Evolutionary conservation across 805 yeast genomes (phyloP).

Genomic region (Candida tibetensis): DNA sequence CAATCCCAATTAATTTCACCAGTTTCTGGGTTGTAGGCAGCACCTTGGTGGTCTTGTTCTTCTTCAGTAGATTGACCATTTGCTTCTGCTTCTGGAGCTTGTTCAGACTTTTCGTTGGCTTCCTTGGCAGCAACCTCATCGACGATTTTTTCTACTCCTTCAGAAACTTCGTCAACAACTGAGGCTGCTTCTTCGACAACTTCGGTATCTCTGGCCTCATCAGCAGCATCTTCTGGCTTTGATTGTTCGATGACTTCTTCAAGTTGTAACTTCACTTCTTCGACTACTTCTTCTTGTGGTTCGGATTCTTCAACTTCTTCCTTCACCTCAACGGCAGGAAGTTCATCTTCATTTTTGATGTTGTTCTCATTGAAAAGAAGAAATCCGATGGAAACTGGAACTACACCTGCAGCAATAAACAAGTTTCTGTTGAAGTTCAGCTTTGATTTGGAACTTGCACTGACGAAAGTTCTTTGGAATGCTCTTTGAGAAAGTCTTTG

Average conservation of each 20-base stretch:
- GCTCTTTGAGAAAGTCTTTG: conserved; percentile 9
- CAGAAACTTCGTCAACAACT: background rate
- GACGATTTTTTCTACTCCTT: no score
- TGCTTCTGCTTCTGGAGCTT: background rate
- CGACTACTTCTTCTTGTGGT: conserved; percentile 6
- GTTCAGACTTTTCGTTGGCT: background rate
- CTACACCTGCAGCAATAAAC: conserved; percentile 13
- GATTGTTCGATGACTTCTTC: background rate
- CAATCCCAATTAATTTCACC: conserved; percentile 99
- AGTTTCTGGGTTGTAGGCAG: conserved; percentile 93
- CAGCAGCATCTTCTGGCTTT: conserved; percentile 1
- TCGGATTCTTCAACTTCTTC: background rate
- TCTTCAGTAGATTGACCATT: background rate
- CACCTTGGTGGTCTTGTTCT: conserved; percentile 41
- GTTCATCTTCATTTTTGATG: background rate
- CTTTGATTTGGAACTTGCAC: conserved; percentile 5
- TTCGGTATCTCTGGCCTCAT: conserved; percentile 4
- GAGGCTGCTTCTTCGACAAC: conserved; percentile 1
- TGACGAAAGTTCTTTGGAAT: conserved; percentile 11
- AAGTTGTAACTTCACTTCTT: conserved; percentile 1
- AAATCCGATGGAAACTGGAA: conserved; percentile 11
- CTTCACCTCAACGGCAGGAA: background rate
- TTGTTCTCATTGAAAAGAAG: conserved; percentile 8
- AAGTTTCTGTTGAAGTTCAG: conserved; percentile 8
- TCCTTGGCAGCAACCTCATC: background rate